Conservation (phyloP, 108 stramenopile genomes). For the Skeletonema costatum region DNA sequence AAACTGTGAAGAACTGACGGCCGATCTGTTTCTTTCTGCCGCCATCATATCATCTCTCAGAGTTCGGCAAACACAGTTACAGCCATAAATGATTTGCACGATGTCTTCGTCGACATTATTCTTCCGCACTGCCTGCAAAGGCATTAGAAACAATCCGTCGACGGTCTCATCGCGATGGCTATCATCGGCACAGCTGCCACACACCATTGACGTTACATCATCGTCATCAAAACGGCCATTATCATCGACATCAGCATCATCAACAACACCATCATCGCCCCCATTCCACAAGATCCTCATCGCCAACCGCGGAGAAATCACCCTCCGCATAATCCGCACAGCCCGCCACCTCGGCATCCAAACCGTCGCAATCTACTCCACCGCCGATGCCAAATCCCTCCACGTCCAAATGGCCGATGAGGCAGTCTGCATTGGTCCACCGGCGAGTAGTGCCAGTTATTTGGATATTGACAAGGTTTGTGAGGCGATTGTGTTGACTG, state of each 20-base stretch:
- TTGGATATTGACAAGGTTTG: constrained; percentile 81
- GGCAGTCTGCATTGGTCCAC: constrained; percentile 85
- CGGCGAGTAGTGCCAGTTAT: constrained; percentile 75
- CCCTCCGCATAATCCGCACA: constrained; percentile 90
- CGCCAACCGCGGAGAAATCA: constrained; percentile 96
- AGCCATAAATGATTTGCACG: too few species aligned
- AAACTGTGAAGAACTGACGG: too few species aligned
- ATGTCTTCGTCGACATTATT: too few species aligned
- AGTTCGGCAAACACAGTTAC: too few species aligned
- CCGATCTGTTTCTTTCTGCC: too few species aligned
- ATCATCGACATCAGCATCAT: not conserved
- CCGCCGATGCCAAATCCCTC: constrained; percentile 75
- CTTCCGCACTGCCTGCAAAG: too few species aligned
- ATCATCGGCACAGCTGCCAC: too few species aligned
- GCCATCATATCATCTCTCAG: too few species aligned
- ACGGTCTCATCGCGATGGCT: not conserved
- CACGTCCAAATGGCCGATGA: constrained; percentile 79
- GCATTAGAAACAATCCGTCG: not conserved
- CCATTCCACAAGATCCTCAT: constrained; percentile 85
- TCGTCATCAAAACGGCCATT: not conserved
- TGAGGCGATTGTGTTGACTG: constrained; percentile 65
- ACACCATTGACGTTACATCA: not conserved
- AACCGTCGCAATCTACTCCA: constrained; percentile 93
- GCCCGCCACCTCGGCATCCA: constrained; percentile 72
- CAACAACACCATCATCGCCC: constrained; percentile 20